Conservation (phyloP, 148 eudicot species). For the Amaranthus palmeri region DNA sequence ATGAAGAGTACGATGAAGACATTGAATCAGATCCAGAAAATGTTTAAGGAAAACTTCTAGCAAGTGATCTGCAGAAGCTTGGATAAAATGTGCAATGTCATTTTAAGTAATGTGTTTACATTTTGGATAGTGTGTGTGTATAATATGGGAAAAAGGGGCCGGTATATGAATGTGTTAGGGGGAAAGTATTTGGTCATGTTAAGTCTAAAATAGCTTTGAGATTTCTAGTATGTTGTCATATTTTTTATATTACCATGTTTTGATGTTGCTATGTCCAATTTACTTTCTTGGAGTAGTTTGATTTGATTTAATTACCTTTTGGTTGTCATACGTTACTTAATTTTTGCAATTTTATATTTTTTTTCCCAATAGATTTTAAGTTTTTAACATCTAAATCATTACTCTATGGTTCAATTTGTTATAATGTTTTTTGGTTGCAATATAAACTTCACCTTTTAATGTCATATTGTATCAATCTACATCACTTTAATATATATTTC, state of each 20-base stretch:
- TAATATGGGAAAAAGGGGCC: neutral
- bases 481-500: no score
- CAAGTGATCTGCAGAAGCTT: constrained; percentile 21
- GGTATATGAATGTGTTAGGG: no score
- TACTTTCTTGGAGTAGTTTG: neutral
- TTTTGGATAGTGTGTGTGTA: neutral
- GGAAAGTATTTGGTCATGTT: neutral
- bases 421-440: no score
- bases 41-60: constrained; percentile 15
- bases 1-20: neutral
- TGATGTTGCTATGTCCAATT: constrained; percentile 11
- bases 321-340: no score
- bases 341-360: no score
- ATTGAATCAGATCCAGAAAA: no score
- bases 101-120: constrained; percentile 7
- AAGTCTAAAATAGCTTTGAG: neutral
- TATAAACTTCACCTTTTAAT: no score
- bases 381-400: no score
- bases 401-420: no score
- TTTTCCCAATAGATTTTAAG: no score
- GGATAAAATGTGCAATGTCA: neutral
- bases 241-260: neutral
- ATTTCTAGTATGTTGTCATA: neutral
- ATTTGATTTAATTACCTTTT: no score
- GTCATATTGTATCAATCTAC: no score